Evolutionary conservation across 495 filamentous ascomycete species (phyloP).

Genomic region (Xylaria nigripes): DNA sequence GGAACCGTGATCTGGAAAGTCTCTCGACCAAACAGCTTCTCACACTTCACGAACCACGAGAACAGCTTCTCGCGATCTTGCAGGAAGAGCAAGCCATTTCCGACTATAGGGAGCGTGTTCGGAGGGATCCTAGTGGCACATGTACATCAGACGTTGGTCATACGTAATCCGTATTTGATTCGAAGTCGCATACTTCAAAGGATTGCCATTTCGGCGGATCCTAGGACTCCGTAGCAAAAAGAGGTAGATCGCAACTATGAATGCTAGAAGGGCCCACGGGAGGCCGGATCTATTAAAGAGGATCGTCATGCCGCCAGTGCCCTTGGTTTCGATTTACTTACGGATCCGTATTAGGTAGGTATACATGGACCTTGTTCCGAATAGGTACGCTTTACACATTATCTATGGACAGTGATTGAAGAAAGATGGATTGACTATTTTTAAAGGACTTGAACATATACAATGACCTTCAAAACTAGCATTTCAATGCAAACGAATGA

Average conservation of each 20-base stretch:
- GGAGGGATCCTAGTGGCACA: slow-evolving; percentile 37
- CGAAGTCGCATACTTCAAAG: slow-evolving; percentile 22
- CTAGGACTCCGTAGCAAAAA: slow-evolving; percentile 21
- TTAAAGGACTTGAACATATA: no score
- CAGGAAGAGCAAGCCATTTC: slow-evolving; percentile 52
- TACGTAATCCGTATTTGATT: not conserved
- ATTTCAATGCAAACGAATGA: no score
- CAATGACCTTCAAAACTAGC: no score
- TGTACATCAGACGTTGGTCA: not conserved
- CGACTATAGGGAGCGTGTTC: slow-evolving; percentile 47
- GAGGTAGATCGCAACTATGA: slow-evolving; percentile 8
- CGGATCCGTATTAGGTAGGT: no score
- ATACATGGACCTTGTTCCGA: no score
- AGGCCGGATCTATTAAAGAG: not conserved
- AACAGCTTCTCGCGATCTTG: slow-evolving; percentile 49
- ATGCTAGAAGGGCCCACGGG: not conserved
- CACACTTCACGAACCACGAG: slow-evolving; percentile 51
- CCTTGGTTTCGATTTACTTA: no score
- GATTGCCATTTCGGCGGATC: slow-evolving; percentile 27
- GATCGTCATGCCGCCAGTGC: not conserved
- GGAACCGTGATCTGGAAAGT: slow-evolving; percentile 51
- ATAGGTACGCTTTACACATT: no score
- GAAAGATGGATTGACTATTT: no score
- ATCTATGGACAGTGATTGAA: no score
- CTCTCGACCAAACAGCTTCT: slow-evolving; percentile 44